phyloP scores from a whole-genome alignment of 1,284 basidiomycete genomes.

The Neonothopanus nambi region DNA sequence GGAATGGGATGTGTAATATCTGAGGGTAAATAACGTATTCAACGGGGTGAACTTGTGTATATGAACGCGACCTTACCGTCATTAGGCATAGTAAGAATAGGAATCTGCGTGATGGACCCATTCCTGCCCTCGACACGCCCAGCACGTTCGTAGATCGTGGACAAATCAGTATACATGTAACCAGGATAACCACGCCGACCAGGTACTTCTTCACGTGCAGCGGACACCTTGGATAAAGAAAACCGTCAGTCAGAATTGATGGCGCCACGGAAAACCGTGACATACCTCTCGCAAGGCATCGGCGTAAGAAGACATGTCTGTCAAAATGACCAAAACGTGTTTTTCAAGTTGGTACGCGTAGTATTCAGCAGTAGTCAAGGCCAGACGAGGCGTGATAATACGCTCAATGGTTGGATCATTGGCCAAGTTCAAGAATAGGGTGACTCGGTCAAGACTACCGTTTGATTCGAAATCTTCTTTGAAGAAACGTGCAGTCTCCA shows the following conservation, averaged over 20 bases:
- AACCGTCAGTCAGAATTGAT: conserved; percentile 12
- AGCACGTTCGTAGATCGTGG: conserved; percentile 99
- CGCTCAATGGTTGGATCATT: conserved; percentile 99
- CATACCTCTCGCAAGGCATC: conserved; percentile 93
- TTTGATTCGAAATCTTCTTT: conserved; percentile 99
- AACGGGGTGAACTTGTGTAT: conserved; percentile 16
- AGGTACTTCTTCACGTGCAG: conserved; percentile 98
- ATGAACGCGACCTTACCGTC: conserved; percentile 67
- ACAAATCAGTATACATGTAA: conserved; percentile 99
- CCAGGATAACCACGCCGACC: conserved; percentile 99
- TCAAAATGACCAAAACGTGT: conserved; percentile 98
- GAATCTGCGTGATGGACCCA: conserved; percentile 99
- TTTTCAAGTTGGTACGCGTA: conserved; percentile 99
- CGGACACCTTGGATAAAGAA: conserved; percentile 70
- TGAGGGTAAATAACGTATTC: conserved; percentile 33
- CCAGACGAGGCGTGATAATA: conserved; percentile 98
- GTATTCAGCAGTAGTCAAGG: conserved; percentile 98
- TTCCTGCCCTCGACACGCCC: conserved; percentile 97
- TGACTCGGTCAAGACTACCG: conserved; percentile 96
- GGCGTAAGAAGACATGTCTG: conserved; percentile 98
- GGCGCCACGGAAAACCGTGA: conserved; percentile 1
- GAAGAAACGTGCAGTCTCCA: conserved; percentile 99
- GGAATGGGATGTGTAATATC: conserved; percentile 99
- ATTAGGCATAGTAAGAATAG: conserved; percentile 99
- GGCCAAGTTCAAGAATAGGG: conserved; percentile 97